Percentiles rank a stretch among this genome's conserved stretches.
Evolutionary conservation across 352 stramenopile genomes (phyloP).

Genomic region (Phytopythium delawarense): DNA sequence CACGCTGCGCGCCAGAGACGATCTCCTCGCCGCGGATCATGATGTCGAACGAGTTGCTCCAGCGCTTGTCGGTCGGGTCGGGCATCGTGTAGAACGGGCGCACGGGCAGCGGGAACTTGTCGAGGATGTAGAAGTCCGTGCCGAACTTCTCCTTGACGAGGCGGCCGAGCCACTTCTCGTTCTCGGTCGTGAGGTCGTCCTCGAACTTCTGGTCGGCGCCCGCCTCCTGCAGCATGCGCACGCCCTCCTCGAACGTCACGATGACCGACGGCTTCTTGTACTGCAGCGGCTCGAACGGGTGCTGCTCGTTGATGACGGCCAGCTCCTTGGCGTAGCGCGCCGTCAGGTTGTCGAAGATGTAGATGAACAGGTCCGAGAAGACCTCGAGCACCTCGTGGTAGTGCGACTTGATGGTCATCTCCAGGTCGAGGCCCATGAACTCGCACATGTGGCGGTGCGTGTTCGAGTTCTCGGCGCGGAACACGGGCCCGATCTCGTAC

Average conservation of each 20-base stretch:
- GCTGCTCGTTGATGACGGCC: conserved; percentile 94
- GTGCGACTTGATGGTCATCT: conserved; percentile 99
- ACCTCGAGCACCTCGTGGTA: conserved; percentile 98
- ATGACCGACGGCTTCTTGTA: conserved; percentile 93
- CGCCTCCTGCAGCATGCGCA: conserved; percentile 89
- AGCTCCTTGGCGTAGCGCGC: conserved; percentile 93
- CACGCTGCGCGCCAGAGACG: conserved; percentile 98
- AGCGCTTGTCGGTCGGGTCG: conserved; percentile 90
- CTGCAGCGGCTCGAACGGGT: conserved; percentile 97
- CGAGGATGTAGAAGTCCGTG: conserved; percentile 99
- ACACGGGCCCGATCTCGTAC: conserved; percentile 99
- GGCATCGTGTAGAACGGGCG: conserved; percentile 99
- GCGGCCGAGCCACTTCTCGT: conserved; percentile 96
- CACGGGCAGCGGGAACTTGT: conserved; percentile 99
- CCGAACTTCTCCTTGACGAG: conserved; percentile 98
- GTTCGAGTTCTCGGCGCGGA: conserved; percentile 99
- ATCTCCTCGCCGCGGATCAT: conserved; percentile 99
- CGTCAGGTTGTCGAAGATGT: conserved; percentile 99
- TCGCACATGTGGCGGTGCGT: conserved; percentile 99
- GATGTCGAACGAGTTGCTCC: conserved; percentile 99
- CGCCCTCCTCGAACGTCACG: conserved; percentile 93
- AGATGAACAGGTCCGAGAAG: conserved; percentile 98
- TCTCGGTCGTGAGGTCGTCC: conserved; percentile 91
- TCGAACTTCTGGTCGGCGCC: conserved; percentile 70
- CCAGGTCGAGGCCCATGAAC: conserved; percentile 99